A percentile compares a stretch with the other conserved stretches of the same genome.
phyloP scores from a whole-genome alignment of 225 moss, liverwort and hornwort genomes.

The Physcomitrellopsis africana region DNA sequence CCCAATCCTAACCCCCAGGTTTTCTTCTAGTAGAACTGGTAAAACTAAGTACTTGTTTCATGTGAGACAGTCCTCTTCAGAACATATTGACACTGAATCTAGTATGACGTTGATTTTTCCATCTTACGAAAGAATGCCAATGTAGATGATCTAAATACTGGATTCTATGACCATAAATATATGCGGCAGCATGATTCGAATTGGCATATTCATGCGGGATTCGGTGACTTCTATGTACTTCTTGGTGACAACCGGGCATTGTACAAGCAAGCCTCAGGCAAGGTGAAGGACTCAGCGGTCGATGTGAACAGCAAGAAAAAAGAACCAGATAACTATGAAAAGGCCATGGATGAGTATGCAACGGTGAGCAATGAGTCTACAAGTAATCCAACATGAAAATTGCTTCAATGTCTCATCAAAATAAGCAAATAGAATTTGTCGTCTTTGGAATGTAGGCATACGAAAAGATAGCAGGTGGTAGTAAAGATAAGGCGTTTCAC shows the following conservation, averaged over 20 bases:
- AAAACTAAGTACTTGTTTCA: too few species aligned
- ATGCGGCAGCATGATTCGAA: conserved; percentile 70
- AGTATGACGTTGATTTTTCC: not conserved
- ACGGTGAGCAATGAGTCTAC: conserved; percentile 30
- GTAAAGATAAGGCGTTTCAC: conserved; percentile 45
- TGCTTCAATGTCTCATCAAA: not conserved
- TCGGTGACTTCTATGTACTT: conserved; percentile 80
- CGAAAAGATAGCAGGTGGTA: conserved; percentile 62
- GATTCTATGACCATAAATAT: not conserved
- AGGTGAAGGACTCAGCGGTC: not conserved
- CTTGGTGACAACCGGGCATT: conserved; percentile 64
- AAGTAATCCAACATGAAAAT: too few species aligned
- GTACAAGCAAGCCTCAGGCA: conserved; percentile 17
- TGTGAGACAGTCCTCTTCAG: too few species aligned
- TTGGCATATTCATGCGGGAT: conserved; percentile 74
- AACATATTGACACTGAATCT: not conserved
- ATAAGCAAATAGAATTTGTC: not conserved
- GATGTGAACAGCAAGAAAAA: conserved; percentile 27
- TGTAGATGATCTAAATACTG: not conserved
- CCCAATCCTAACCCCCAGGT: too few species aligned
- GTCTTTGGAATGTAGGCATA: conserved; percentile 63
- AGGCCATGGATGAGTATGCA: conserved; percentile 62
- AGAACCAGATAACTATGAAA: conserved; percentile 51
- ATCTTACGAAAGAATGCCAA: not conserved
- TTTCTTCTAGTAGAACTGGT: too few species aligned